Percentiles rank a stretch among this genome's conserved stretches.
Conservation (phyloP, 306 rosid genomes). For the Astragalus glycyphyllos region DNA sequence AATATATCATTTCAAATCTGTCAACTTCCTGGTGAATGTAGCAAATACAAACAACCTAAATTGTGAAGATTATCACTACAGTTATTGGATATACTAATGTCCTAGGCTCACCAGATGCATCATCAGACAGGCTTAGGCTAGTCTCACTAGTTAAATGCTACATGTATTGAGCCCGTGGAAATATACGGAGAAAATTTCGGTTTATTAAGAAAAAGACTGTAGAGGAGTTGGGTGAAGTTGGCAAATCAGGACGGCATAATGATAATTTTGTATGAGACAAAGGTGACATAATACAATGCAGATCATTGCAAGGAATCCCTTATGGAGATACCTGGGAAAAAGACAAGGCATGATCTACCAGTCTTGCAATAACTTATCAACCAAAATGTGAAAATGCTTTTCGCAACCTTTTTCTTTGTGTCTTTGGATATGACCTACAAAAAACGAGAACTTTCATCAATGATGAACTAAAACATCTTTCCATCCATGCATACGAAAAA, state of each 20-base stretch:
- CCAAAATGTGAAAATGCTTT: conserved; percentile 63
- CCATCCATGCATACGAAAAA: background rate
- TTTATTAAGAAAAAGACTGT: conserved; percentile 38
- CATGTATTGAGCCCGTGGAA: conserved; percentile 30
- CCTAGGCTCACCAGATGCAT: conserved; percentile 26
- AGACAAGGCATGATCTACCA: conserved; percentile 67
- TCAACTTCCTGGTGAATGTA: conserved; percentile 2
- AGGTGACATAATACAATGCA: conserved; percentile 80
- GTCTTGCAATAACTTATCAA: conserved; percentile 69
- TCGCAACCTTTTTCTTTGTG: conserved; percentile 56
- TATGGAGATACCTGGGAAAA: conserved; percentile 60
- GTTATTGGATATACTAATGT: conserved; percentile 31
- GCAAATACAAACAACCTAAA: conserved; percentile 39
- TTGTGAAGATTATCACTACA: conserved; percentile 35
- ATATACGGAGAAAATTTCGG: conserved; percentile 10
- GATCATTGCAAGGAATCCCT: conserved; percentile 64
- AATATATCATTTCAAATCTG: conserved; percentile 24
- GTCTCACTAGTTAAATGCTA: conserved; percentile 26
- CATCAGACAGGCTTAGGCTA: conserved; percentile 12
- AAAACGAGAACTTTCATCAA: conserved; percentile 42
- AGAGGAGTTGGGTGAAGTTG: conserved; percentile 6
- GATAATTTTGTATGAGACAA: conserved; percentile 66
- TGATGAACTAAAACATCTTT: conserved; percentile 10
- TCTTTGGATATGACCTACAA: conserved; percentile 52
- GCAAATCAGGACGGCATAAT: conserved; percentile 55